Evolutionary conservation across 345 rosid species (phyloP).

Genomic region (Stellera chamaejasme): DNA sequence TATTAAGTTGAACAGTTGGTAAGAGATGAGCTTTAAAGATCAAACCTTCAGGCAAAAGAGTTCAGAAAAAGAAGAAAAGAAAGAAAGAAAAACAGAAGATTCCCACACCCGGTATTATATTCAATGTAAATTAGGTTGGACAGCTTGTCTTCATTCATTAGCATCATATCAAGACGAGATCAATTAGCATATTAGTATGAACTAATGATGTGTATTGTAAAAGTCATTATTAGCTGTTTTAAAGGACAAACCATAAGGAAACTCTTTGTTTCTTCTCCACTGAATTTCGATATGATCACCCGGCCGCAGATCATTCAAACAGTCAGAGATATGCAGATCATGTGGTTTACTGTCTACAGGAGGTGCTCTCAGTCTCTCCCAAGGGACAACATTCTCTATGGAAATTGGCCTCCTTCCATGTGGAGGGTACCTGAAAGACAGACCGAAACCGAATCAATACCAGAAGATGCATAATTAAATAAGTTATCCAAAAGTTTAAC

Average conservation of each 20-base stretch:
- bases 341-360: conserved; percentile 60
- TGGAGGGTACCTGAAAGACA: conserved; percentile 63
- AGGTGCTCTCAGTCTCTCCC: conserved; percentile 81
- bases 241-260: conserved; percentile 48
- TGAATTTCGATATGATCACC: conserved; percentile 92
- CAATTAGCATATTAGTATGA: too few relatives aligned
- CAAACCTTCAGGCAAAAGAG: background rate
- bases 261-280: conserved; percentile 87
- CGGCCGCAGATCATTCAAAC: conserved; percentile 62
- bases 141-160: too few relatives aligned
- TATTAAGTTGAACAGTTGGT: background rate
- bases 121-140: too few relatives aligned
- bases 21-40: background rate
- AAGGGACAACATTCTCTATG: conserved; percentile 49
- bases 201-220: too few relatives aligned
- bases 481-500: too few relatives aligned
- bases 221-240: background rate
- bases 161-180: too few relatives aligned
- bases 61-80: background rate
- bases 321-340: conserved; percentile 59
- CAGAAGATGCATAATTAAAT: too few relatives aligned
- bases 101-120: too few relatives aligned
- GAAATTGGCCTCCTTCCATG: conserved; percentile 59
- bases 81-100: too few relatives aligned
- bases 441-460: background rate